These are phyloP conservation scores for Trichoderma hamatum DNA, from an alignment of 2,329 filamentous ascomycete genomes.

Conservation along the genomic window DNA sequence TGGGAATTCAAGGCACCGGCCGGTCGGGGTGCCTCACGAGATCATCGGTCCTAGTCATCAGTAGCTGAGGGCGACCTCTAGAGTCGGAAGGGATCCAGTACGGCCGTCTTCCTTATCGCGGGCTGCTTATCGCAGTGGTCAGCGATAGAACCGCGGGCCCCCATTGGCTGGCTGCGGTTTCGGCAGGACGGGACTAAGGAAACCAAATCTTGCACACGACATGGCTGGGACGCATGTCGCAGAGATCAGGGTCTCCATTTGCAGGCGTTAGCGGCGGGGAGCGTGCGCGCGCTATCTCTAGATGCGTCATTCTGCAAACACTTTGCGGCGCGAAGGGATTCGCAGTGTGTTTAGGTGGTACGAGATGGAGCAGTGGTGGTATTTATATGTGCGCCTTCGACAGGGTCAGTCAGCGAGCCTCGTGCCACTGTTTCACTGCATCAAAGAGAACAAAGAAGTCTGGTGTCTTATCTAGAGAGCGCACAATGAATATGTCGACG, in stretches of 20 bases:
- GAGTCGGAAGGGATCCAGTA: not conserved
- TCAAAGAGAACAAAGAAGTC: not conserved
- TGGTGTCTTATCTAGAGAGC: not conserved
- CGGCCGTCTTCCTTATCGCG: conserved; percentile 7
- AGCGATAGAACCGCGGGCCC: conserved; percentile 6
- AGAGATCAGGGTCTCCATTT: conserved; percentile 13
- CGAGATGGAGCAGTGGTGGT: not conserved
- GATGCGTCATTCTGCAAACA: not conserved
- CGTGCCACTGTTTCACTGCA: not conserved
- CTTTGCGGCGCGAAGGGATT: not conserved
- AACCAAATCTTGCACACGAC: conserved; percentile 19
- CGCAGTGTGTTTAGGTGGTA: not conserved
- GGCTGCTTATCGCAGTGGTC: conserved; percentile 17
- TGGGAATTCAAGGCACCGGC: not conserved
- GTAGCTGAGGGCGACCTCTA: not conserved
- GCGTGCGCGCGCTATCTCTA: not conserved
- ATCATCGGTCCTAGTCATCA: conserved; percentile 19
- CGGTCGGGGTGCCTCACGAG: conserved; percentile 23
- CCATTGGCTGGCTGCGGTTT: conserved; percentile 4
- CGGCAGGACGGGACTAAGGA: not conserved
- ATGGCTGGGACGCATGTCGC: not conserved
- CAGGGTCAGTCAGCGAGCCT: not conserved
- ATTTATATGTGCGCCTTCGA: not conserved
- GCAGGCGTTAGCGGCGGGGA: not conserved
- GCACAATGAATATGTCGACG: not conserved